Percentiles rank a stretch among this genome's conserved stretches.
These are phyloP conservation scores for Endothia cerciana DNA, from an alignment of 2,329 filamentous ascomycete genomes.

Conservation along the genomic window DNA sequence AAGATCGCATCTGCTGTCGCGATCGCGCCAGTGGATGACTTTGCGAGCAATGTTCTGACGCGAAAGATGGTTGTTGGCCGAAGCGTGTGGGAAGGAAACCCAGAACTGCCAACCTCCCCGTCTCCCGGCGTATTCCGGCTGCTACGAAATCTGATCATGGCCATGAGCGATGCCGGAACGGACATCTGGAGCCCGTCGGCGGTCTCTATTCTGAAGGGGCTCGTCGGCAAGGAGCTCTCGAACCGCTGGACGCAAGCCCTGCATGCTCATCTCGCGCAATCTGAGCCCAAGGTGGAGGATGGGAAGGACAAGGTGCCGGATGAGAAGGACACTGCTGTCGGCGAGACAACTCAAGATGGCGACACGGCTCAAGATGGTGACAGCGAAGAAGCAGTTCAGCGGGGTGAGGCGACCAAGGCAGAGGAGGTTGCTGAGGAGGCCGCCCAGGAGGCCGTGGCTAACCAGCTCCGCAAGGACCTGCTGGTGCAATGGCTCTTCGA, in stretches of 20 bases:
- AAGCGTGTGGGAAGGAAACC: slow-evolving; percentile 79
- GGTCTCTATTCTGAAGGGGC: slow-evolving; percentile 64
- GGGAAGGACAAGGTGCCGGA: slow-evolving; percentile 23
- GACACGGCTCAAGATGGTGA: slow-evolving; percentile 23
- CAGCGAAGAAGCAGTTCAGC: slow-evolving; percentile 20
- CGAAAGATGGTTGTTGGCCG: slow-evolving; percentile 60
- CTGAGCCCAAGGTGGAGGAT: slow-evolving; percentile 30
- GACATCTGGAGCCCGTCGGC: slow-evolving; percentile 82
- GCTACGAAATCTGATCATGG: slow-evolving; percentile 63
- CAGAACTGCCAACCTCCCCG: slow-evolving; percentile 76
- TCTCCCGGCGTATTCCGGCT: slow-evolving; percentile 76
- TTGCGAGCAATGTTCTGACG: slow-evolving; percentile 47
- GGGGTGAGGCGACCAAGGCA: slow-evolving; percentile 26
- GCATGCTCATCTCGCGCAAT: slow-evolving; percentile 33
- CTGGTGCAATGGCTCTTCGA: slow-evolving; percentile 67
- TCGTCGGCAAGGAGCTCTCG: slow-evolving; percentile 56
- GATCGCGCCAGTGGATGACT: slow-evolving; percentile 51
- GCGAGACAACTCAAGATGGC: slow-evolving; percentile 5
- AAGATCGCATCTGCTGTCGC: slow-evolving; percentile 61
- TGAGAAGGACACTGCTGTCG: not conserved
- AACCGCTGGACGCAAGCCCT: slow-evolving; percentile 52
- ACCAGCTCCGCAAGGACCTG: slow-evolving; percentile 48
- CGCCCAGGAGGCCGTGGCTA: slow-evolving; percentile 25
- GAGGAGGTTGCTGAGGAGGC: slow-evolving; percentile 29
- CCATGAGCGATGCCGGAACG: slow-evolving; percentile 71